Evolutionary conservation across 306 rosid genomes (phyloP), one percentile per base, ranked within the genome.

Genomic region (Dryas octopetala): DNA sequence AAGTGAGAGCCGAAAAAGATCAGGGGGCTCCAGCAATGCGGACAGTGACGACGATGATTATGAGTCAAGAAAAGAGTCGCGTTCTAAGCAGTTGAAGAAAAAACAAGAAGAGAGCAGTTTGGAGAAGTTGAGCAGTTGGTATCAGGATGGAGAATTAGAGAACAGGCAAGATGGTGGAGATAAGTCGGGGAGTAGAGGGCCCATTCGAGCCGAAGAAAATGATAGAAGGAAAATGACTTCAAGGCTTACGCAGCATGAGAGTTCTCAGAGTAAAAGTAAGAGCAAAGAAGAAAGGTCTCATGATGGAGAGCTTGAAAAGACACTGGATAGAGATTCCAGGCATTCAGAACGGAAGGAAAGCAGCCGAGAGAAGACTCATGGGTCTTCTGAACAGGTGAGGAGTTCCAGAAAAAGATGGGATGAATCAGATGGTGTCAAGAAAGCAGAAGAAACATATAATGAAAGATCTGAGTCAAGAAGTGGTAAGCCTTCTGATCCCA

Each of bases 401-500:
- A 95, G 79, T 82, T 81, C 97, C 3, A 89, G 99, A 74, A 92
- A 97, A 86, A 92, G 88, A 76, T 96, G 99, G 99, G 99, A 96
- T 80, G 98, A 92, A 48, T 80, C 84, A 47, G 98, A 90, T 64
- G 62, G 77, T 66, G 87, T 47, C 44, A 82, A 74, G 86, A 92
- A 80, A 73, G 54, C 16, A 0, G 91, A 87, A 28, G 96, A 87
- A 46, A 81, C 68, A 74, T 79, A 32, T 84, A 69, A 78, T 60
- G 98, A 91, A 70, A 91, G 86, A 75, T 83, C 77, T 8, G 96
- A 89, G 19, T 72, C 74, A 3, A 82, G 77, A 85, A 80, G 85
- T 76, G 70, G 77, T 45, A 91, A 87, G 84, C 84, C 70, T 74
- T 80, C 89, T 63, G 96, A 90, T 75, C 57, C 73, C 68, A 90